Base-by-base conservation (phyloP, 2,329 filamentous ascomycete genomes). In the Alternaria angustiovoidea region DNA sequence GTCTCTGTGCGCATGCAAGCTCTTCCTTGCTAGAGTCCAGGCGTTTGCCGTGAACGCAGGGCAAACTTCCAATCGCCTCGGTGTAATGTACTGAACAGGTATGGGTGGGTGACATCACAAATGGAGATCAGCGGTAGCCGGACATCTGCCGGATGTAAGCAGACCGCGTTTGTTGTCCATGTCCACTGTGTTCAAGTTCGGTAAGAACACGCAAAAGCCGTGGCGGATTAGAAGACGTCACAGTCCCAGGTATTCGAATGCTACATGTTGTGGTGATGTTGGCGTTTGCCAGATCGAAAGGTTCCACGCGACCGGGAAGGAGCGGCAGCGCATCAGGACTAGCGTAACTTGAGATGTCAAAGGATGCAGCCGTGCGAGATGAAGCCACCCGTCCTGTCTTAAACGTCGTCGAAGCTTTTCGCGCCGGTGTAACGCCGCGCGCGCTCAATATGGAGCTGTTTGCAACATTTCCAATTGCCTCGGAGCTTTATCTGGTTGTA, bases 51-150 rank as follows among this genome's bases (percentile, higher is more conserved):
- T 54, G 24, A 28, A 42, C 20, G 32, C n/a, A 47, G 39, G 16
- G 20, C 30, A 46, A 44, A 43, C 44, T 22, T n/a, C 34, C 38
- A 28, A 44, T 58, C 54, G 49, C 49, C 54, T 38, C 43, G 54
- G 54, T 44, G 54, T 26, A 51, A 41, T 54, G 36, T 36, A 59
- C 56, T 14, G 51, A 54, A 54, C 26, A 58, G 56, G 56, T 34
- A 58, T 58, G 51, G 42, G 26, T 48, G 14, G 18, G 14, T 54
- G 36, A 43, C 43, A 42, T 57, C 42, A 28, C 16, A 54, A 22
- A 44, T 55, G 53, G 55, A 36, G 63, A 67, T 65, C 63, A 57
- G 46, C 38, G 48, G 48, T 16, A 36, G 42, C 28, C 56, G 30
- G 36, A 42, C 16, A 34, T 47, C 38, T 38, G 28, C 49, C 36